Percentiles rank a stretch among this genome's conserved stretches.
Conservation (phyloP, 202 grass and related monocot genomes). For the Elaeis oleifera region DNA sequence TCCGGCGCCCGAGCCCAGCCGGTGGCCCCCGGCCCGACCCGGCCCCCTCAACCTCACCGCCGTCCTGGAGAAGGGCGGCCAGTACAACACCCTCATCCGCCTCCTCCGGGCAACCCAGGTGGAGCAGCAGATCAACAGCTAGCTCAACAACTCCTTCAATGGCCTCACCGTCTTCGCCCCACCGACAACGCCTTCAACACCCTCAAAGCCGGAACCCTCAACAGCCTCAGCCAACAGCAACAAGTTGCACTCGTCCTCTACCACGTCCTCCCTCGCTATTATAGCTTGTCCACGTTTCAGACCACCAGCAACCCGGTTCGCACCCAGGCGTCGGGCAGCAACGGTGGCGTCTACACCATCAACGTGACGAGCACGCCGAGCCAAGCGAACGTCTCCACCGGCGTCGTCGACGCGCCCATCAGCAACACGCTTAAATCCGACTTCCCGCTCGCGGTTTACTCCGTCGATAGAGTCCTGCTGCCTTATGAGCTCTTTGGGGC, state of each 20-base stretch:
- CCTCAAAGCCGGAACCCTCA: conserved; percentile 45
- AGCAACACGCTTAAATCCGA: conserved; percentile 38
- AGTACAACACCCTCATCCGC: conserved; percentile 35
- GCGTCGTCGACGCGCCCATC: conserved; percentile 51
- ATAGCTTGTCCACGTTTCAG: conserved; percentile 40
- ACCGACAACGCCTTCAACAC: conserved; percentile 45
- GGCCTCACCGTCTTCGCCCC: conserved; percentile 59
- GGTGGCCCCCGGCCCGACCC: not conserved
- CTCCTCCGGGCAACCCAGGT: conserved; percentile 48
- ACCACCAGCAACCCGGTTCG: conserved; percentile 30
- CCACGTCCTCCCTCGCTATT: conserved; percentile 54
- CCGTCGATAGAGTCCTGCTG: conserved; percentile 64
- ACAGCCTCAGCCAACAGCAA: conserved; percentile 40
- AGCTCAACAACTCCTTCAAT: conserved; percentile 81
- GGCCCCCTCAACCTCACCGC: conserved; percentile 22
- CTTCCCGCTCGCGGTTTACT: conserved; percentile 70
- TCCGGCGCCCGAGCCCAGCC: conserved; percentile 18
- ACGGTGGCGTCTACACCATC: conserved; percentile 37
- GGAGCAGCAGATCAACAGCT: conserved; percentile 61
- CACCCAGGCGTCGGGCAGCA: conserved; percentile 56
- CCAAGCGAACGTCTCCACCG: conserved; percentile 67
- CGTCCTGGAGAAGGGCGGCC: conserved; percentile 31
- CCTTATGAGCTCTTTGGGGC: conserved; percentile 67
- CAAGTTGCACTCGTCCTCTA: conserved; percentile 66
- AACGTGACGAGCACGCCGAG: conserved; percentile 23